phyloP scores from a whole-genome alignment of 352 stramenopile species.

The Aphanomyces stellatus region DNA sequence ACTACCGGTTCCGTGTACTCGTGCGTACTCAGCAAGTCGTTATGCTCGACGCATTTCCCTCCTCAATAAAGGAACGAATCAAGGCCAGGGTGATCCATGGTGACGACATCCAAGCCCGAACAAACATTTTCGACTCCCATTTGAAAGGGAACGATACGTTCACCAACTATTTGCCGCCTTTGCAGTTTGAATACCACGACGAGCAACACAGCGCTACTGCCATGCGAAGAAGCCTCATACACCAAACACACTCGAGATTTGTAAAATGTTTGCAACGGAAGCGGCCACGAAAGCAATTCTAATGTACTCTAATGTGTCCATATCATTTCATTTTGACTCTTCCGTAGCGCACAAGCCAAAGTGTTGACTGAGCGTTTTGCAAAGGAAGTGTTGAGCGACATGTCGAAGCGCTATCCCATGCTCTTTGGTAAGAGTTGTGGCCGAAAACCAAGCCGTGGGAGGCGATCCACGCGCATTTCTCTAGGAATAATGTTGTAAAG shows the following conservation, averaged over 20 bases:
- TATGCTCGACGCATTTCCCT: slow-evolving; percentile 38
- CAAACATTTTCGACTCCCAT: slow-evolving; percentile 44
- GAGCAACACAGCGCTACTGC: neutral
- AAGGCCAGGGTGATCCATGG: slow-evolving; percentile 71
- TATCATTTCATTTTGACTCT: neutral
- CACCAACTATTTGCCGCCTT: slow-evolving; percentile 37
- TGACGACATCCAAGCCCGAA: slow-evolving; percentile 45
- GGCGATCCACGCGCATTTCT: no score
- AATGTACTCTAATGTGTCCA: neutral
- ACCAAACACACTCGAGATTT: neutral
- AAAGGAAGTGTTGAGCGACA: neutral
- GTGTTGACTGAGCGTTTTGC: neutral
- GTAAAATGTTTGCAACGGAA: neutral
- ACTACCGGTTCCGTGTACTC: slow-evolving; percentile 51
- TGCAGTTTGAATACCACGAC: neutral
- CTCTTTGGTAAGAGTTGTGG: neutral
- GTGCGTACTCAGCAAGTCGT: slow-evolving; percentile 48
- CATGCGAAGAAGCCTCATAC: neutral
- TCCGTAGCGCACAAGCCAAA: slow-evolving; percentile 11
- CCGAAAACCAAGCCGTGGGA: no score
- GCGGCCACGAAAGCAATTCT: slow-evolving; percentile 7
- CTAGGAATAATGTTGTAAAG: no score
- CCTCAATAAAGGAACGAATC: slow-evolving; percentile 64
- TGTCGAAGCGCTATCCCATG: slow-evolving; percentile 15
- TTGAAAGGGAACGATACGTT: slow-evolving; percentile 42